phyloP scores from a whole-genome alignment of 306 rosid species.

The Hippophae tibetana region DNA sequence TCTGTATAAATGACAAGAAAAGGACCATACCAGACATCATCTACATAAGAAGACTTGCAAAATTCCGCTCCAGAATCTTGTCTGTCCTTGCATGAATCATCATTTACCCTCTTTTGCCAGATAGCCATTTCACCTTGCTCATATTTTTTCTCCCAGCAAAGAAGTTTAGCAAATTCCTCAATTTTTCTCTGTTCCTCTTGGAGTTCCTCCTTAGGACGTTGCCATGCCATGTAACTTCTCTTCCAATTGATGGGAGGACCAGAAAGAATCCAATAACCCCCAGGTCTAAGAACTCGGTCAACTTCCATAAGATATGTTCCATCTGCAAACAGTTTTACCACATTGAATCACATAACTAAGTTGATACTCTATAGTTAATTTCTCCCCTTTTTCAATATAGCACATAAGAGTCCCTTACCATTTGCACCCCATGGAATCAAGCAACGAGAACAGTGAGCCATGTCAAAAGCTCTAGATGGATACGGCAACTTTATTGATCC shows the following conservation, averaged over 20 bases:
- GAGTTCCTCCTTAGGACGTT: conserved; percentile 77
- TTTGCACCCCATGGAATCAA: conserved; percentile 90
- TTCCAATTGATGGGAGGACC: conserved; percentile 97
- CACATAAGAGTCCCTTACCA: conserved; percentile 39
- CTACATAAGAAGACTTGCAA: conserved; percentile 45
- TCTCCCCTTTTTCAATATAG: background rate
- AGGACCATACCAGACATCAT: conserved; percentile 65
- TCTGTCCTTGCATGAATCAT: conserved; percentile 60
- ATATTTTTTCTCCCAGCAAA: conserved; percentile 91
- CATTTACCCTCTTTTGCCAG: conserved; percentile 69
- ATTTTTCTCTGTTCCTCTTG: conserved; percentile 73
- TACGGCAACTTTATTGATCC: conserved; percentile 82
- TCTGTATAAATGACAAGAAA: background rate
- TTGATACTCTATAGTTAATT: background rate
- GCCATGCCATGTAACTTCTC: conserved; percentile 72
- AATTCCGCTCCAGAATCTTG: conserved; percentile 48
- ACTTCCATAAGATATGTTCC: conserved; percentile 89
- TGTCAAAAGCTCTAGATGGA: conserved; percentile 90
- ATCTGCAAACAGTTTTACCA: conserved; percentile 29
- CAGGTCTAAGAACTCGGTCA: conserved; percentile 94
- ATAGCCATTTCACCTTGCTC: conserved; percentile 78
- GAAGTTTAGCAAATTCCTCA: conserved; percentile 74
- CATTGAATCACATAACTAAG: background rate
- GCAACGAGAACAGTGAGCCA: conserved; percentile 99
- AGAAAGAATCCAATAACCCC: conserved; percentile 96